phyloP scores from a whole-genome alignment of 495 filamentous ascomycete genomes.

The Xylaria longipes region DNA sequence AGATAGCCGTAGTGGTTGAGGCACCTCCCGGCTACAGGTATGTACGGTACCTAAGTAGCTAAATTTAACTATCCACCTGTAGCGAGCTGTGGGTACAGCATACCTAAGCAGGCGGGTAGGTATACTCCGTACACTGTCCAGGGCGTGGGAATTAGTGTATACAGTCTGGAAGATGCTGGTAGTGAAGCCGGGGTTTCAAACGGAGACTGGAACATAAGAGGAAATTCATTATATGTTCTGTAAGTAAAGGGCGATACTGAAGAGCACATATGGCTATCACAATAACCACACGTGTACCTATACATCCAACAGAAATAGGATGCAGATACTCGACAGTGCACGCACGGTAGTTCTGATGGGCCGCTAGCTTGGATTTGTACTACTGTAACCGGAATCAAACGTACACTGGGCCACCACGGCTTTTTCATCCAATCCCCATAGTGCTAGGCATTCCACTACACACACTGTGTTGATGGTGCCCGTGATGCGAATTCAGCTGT shows the following conservation, averaged over 20 bases:
- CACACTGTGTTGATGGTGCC: background rate
- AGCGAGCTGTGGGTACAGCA: slow-evolving; percentile 16
- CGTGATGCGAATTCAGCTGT: background rate
- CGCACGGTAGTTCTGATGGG: slow-evolving; percentile 10
- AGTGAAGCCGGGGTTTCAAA: background rate
- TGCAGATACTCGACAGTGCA: slow-evolving; percentile 8
- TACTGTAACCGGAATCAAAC: background rate
- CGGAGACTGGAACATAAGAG: background rate
- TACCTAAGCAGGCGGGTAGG: background rate
- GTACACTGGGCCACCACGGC: background rate
- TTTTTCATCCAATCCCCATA: background rate
- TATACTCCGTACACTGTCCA: background rate
- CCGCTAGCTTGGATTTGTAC: background rate
- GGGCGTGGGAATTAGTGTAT: background rate
- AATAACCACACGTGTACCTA: background rate
- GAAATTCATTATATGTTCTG: background rate
- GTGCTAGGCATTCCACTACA: background rate
- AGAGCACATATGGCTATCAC: no score
- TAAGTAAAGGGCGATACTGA: background rate
- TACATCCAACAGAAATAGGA: background rate
- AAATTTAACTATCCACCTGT: slow-evolving; percentile 18
- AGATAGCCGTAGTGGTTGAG: background rate
- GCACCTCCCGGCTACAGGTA: background rate
- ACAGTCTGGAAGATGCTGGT: background rate
- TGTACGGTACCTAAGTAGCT: slow-evolving; percentile 4